Conservation (phyloP, 148 eudicot genomes). For the Rhododendron vialii region DNA sequence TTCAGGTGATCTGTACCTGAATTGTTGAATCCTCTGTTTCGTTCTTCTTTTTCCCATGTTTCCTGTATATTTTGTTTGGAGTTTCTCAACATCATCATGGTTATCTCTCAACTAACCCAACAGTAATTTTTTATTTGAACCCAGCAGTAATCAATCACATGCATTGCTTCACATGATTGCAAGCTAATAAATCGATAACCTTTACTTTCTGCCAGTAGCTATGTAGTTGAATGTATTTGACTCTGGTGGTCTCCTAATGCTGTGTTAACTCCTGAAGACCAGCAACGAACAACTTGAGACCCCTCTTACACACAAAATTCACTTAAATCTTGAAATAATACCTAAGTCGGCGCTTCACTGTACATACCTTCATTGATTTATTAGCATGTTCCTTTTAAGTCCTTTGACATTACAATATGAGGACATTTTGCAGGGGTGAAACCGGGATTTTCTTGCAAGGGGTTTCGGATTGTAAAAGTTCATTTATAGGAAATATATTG, state of each 20-base stretch:
- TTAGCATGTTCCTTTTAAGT: neutral
- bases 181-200: neutral
- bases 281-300: neutral
- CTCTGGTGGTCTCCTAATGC: neutral
- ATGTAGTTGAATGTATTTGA: neutral
- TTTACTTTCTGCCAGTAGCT: neutral
- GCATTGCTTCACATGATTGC: neutral
- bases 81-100: neutral
- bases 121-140: too few relatives aligned
- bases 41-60: neutral
- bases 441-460: neutral
- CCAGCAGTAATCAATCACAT: neutral
- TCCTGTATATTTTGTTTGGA: neutral
- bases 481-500: neutral
- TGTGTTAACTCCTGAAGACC: neutral
- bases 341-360: neutral
- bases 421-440: neutral
- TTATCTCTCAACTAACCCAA: neutral
- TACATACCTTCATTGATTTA: neutral
- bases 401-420: neutral
- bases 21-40: neutral
- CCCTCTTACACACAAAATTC: neutral
- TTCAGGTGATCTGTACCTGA: constrained; percentile 51
- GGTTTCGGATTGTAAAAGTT: neutral
- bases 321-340: neutral